Conservation (phyloP, 2,329 filamentous ascomycete species). For the Cercospora citrullina region DNA sequence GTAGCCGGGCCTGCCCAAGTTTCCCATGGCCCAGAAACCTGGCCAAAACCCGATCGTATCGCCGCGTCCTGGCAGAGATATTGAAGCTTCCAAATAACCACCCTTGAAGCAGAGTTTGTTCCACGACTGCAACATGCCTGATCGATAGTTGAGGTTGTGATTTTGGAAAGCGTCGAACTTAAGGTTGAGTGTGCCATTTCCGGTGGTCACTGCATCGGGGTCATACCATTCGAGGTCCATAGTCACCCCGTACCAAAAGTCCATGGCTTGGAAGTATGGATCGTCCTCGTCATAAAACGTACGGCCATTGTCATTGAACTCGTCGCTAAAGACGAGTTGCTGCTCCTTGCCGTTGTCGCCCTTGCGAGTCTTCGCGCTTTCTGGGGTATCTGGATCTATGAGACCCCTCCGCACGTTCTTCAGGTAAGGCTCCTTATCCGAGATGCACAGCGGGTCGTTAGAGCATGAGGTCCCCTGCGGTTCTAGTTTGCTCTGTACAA, state of each 20-base stretch:
- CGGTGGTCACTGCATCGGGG: constrained; percentile 47
- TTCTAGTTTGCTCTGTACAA: constrained; percentile 51
- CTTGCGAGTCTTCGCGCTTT: constrained; percentile 57
- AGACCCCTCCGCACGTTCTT: constrained; percentile 61
- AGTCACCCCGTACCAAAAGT: constrained; percentile 72
- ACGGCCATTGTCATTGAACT: constrained; percentile 66
- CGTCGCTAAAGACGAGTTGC: constrained; percentile 68
- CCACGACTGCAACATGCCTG: constrained; percentile 56
- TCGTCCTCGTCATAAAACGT: constrained; percentile 73
- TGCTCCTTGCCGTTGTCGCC: constrained; percentile 61
- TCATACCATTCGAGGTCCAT: constrained; percentile 60
- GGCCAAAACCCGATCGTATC: constrained; percentile 72
- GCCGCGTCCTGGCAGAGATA: constrained; percentile 67
- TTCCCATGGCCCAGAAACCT: constrained; percentile 75
- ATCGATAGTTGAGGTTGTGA: constrained; percentile 56
- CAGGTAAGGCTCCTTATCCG: constrained; percentile 51
- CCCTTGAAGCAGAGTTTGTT: constrained; percentile 64
- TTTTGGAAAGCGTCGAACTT: constrained; percentile 66
- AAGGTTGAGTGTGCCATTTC: constrained; percentile 50
- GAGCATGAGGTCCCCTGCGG: constrained; percentile 42
- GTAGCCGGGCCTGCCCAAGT: constrained; percentile 68
- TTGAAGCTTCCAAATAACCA: constrained; percentile 67
- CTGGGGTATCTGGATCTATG: constrained; percentile 68
- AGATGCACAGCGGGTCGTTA: constrained; percentile 51
- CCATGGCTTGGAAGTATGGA: constrained; percentile 66